These are phyloP conservation scores for Vicia sativa DNA, from an alignment of 306 rosid genomes.

Conservation along the genomic window DNA sequence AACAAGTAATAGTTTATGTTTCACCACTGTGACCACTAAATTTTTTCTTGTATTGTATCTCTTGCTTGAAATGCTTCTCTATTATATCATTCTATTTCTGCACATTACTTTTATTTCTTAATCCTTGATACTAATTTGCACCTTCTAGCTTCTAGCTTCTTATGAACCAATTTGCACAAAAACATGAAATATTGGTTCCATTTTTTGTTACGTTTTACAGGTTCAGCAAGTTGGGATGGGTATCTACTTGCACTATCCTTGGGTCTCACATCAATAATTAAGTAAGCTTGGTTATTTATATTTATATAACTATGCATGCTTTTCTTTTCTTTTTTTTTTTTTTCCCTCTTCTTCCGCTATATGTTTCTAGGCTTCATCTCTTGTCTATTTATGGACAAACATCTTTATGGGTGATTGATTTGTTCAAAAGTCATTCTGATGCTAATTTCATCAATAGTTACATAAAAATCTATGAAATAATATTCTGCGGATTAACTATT, in stretches of 20 bases:
- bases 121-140: no score
- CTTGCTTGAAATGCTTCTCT: conserved; percentile 18
- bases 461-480: conserved; percentile 5
- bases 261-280: conserved; percentile 83
- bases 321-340: neutral
- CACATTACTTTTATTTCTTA: conserved; percentile 12
- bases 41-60: conserved; percentile 5
- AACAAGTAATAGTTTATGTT: conserved; percentile 37
- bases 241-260: conserved; percentile 78
- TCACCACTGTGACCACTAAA: conserved; percentile 30
- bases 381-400: conserved; percentile 13
- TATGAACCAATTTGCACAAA: conserved; percentile 26
- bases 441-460: neutral
- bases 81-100: neutral
- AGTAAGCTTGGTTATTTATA: conserved; percentile 57
- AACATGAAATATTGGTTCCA: conserved; percentile 5
- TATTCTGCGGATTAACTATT: conserved; percentile 8
- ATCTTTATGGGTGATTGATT: neutral
- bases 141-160: conserved; percentile 23
- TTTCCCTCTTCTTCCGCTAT: conserved; percentile 18
- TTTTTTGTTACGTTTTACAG: conserved; percentile 50
- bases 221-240: conserved; percentile 65
- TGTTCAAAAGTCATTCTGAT: conserved; percentile 11
- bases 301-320: conserved; percentile 8
- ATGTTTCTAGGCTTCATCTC: conserved; percentile 21